Conservation (phyloP, 805 yeast species). For the Kodamaea leandrae region DNA sequence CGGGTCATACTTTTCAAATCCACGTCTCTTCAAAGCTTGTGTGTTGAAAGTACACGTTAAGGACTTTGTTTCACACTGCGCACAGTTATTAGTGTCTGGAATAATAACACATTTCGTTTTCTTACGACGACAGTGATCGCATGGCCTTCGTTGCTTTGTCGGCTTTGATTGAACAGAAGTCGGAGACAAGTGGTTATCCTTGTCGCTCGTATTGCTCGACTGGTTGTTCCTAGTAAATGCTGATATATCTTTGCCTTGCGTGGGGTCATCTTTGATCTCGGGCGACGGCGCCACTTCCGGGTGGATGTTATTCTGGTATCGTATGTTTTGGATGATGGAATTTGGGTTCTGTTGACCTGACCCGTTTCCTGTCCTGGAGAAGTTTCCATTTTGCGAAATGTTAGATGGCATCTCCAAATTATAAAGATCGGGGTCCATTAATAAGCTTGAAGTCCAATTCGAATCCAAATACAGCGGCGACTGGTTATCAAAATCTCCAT, state of each 20-base stretch:
- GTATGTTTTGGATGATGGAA: constrained; percentile 29
- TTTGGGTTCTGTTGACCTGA: constrained; percentile 12
- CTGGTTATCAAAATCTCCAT: constrained; percentile 6
- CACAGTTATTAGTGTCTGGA: constrained; percentile 63
- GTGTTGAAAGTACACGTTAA: constrained; percentile 74
- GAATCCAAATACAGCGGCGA: constrained; percentile 19
- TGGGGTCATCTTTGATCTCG: background rate
- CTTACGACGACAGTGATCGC: constrained; percentile 81
- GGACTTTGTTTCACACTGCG: constrained; percentile 72
- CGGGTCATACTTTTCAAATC: constrained; percentile 15
- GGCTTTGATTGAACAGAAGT: constrained; percentile 4
- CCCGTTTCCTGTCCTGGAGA: too few species aligned
- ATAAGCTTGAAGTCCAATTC: constrained; percentile 34
- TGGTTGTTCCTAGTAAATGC: background rate
- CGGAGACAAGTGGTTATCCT: constrained; percentile 3
- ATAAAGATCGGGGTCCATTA: constrained; percentile 33
- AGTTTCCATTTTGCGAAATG: background rate
- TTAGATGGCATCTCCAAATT: constrained; percentile 28
- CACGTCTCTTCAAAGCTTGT: constrained; percentile 44
- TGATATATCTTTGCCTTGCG: background rate
- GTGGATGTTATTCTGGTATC: constrained; percentile 30
- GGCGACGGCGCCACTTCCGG: constrained; percentile 1
- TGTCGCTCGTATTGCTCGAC: constrained; percentile 7
- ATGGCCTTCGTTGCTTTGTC: constrained; percentile 56
- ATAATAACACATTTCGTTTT: constrained; percentile 75